These are phyloP conservation scores for Penicillium manginii DNA, from an alignment of 495 filamentous ascomycete species.

Conservation along the genomic window DNA sequence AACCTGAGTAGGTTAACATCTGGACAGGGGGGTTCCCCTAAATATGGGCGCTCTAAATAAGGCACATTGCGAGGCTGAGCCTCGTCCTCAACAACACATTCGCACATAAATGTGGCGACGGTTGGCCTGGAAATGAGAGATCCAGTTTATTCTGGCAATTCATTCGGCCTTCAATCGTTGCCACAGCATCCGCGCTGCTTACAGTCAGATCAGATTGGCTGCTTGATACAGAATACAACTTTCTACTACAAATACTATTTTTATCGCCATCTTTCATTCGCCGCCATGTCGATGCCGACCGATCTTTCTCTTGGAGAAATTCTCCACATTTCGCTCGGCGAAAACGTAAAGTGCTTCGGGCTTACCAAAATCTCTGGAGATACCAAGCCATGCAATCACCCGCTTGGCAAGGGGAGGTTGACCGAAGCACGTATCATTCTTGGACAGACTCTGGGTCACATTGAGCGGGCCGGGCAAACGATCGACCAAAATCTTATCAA, in stretches of 20 bases:
- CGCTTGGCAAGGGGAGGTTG: neutral
- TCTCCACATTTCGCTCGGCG: neutral
- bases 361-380: neutral
- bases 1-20: neutral
- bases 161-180: neutral
- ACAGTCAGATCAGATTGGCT: no score
- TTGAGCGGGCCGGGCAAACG: neutral
- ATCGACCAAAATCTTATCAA: neutral
- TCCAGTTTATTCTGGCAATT: neutral
- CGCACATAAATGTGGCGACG: slow-evolving; percentile 1
- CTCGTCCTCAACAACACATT: neutral
- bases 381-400: neutral
- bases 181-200: no score
- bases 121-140: slow-evolving; percentile 1
- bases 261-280: no score
- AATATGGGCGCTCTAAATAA: neutral
- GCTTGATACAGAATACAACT: no score
- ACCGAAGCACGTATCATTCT: neutral
- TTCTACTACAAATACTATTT: no score
- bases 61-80: neutral
- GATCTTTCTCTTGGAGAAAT: slow-evolving; percentile 2
- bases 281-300: neutral
- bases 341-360: neutral
- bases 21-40: neutral
- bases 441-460: neutral